Conservation (phyloP, 2,329 filamentous ascomycete species). For the Zymoseptoria passerinii region DNA sequence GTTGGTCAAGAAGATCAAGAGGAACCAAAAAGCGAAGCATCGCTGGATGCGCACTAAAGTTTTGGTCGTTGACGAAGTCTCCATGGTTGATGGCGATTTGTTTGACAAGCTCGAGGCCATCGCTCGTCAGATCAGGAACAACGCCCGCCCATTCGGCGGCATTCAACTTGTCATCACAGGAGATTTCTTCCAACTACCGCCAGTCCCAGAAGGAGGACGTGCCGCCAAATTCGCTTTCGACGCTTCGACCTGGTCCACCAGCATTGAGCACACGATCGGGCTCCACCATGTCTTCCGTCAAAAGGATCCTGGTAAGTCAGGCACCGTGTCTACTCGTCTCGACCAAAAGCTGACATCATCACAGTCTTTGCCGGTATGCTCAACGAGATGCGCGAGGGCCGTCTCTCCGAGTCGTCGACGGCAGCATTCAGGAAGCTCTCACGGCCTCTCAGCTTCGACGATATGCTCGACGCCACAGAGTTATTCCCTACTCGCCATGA, state of each 20-base stretch:
- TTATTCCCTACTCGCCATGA: slow-evolving; percentile 85
- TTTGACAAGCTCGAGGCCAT: slow-evolving; percentile 94
- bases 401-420: slow-evolving; percentile 67
- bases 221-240: slow-evolving; percentile 87
- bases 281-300: slow-evolving; percentile 95
- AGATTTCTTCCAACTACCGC: slow-evolving; percentile 95
- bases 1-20: slow-evolving; percentile 82
- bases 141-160: slow-evolving; percentile 85
- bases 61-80: slow-evolving; percentile 88
- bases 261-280: slow-evolving; percentile 91
- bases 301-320: slow-evolving; percentile 59
- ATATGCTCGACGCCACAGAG: slow-evolving; percentile 76
- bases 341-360: slow-evolving; percentile 21
- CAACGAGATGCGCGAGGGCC: slow-evolving; percentile 92
- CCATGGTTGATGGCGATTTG: slow-evolving; percentile 95
- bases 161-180: slow-evolving; percentile 94
- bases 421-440: slow-evolving; percentile 65
- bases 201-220: slow-evolving; percentile 70
- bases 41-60: slow-evolving; percentile 85
- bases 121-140: slow-evolving; percentile 76
- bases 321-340: background rate
- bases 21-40: slow-evolving; percentile 77
- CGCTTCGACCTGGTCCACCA: slow-evolving; percentile 81
- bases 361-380: slow-evolving; percentile 84
- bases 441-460: slow-evolving; percentile 62